Evolutionary conservation across 2,329 filamentous ascomycete genomes (phyloP).

Genomic region (Pseudocercospora musae): DNA sequence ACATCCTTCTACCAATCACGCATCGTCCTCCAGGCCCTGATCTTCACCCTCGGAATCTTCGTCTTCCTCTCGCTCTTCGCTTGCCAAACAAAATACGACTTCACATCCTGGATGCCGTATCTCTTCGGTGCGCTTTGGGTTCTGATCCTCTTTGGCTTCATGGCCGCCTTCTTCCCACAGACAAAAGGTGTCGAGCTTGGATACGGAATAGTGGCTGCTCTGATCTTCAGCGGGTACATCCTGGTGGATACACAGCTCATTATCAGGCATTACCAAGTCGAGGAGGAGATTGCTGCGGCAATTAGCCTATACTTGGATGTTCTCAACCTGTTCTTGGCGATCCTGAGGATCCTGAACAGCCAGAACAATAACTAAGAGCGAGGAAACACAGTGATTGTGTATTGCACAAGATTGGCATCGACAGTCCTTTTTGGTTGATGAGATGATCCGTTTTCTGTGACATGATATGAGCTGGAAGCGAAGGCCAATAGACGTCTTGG

Average conservation of each 20-base stretch:
- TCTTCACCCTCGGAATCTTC: slow-evolving; percentile 73
- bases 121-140: slow-evolving; percentile 89
- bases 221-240: slow-evolving; percentile 93
- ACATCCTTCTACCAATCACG: slow-evolving; percentile 82
- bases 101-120: slow-evolving; percentile 95
- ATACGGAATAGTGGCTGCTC: slow-evolving; percentile 75
- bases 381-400: too few relatives aligned
- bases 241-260: slow-evolving; percentile 94
- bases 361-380: slow-evolving; percentile 77
- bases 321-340: slow-evolving; percentile 85
- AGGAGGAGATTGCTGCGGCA: slow-evolving; percentile 45
- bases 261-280: slow-evolving; percentile 92
- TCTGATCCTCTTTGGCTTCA: slow-evolving; percentile 87
- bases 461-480: too few relatives aligned
- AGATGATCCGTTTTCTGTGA: too few relatives aligned
- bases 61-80: slow-evolving; percentile 72
- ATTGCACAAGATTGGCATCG: background rate
- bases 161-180: slow-evolving; percentile 83
- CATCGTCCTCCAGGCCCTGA: slow-evolving; percentile 84
- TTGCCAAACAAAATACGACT: slow-evolving; percentile 97
- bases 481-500: too few relatives aligned
- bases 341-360: slow-evolving; percentile 92
- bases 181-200: slow-evolving; percentile 78
- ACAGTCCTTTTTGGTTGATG: background rate
- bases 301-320: slow-evolving; percentile 79